These are phyloP conservation scores for Cyberlindnera nakhonratchasimensis DNA, from an alignment of 805 yeast species.

Conservation along the genomic window DNA sequence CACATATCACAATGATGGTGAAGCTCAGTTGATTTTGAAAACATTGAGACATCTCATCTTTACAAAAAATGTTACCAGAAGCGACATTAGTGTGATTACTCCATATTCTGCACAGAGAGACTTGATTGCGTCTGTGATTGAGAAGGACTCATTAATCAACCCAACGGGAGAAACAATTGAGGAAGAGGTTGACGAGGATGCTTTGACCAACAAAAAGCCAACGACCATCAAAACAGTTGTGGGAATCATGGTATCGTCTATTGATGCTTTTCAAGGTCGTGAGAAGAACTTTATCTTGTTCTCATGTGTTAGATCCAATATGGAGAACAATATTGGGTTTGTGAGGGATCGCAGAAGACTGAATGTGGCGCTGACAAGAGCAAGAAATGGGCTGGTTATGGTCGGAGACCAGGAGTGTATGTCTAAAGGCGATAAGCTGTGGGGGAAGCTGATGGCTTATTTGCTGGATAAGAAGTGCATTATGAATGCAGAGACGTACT, in stretches of 20 bases:
- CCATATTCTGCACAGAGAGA: conserved; percentile 79
- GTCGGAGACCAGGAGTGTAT: conserved; percentile 58
- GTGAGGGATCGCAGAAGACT: conserved; percentile 57
- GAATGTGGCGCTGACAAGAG: conserved; percentile 73
- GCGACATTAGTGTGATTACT: conserved; percentile 63
- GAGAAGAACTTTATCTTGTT: conserved; percentile 76
- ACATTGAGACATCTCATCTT: conserved; percentile 47
- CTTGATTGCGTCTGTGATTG: conserved; percentile 47
- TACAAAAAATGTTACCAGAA: conserved; percentile 47
- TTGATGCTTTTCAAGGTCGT: conserved; percentile 88
- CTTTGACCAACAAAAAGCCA: conserved; percentile 15
- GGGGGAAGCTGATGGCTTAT: conserved; percentile 48
- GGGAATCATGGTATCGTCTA: conserved; percentile 49
- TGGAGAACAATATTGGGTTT: conserved; percentile 53
- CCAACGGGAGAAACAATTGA: conserved; percentile 46
- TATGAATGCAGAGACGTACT: conserved; percentile 1
- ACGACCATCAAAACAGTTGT: conserved; percentile 33
- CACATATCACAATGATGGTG: conserved; percentile 56
- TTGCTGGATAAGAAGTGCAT: conserved; percentile 31
- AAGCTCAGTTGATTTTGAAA: conserved; percentile 45
- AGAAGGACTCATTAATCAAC: conserved; percentile 50
- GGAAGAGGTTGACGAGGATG: conserved; percentile 56
- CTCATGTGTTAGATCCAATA: conserved; percentile 71
- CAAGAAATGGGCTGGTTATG: conserved; percentile 56
- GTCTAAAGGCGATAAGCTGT: conserved; percentile 40